Base-by-base conservation (phyloP, 208 protist species). In the Acanthamoeba castellanii region DNA sequence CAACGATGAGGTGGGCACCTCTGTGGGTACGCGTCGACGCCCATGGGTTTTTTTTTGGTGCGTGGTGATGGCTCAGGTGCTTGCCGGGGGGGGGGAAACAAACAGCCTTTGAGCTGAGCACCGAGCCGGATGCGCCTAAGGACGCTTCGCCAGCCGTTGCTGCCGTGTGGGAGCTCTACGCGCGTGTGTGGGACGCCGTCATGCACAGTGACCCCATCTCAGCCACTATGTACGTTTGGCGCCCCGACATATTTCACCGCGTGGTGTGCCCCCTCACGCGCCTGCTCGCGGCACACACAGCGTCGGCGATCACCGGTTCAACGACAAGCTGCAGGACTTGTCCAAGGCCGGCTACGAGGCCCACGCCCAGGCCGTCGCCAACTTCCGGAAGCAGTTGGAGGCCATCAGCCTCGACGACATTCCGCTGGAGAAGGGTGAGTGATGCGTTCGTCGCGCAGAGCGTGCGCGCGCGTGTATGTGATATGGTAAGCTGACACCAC, bases 271-370 rank as follows among this genome's bases (percentile, higher is more conserved):
- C 0, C n/a, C 64, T 72, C 64, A 18, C 22, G 30, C 64, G 1
- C 52, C 14, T 64, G 57, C 9, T 55, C 14, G 57, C 57, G 57
- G 20, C 6, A 8, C 55, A 13, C 20, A 61, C 64, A 72, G 64
- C 30, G 30, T 72, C 6, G 64, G 64, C 30, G 64, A 72, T 27
- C 32, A 72, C 7, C 64, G 64, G 9, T 72, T 72, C 64, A 72
- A 72, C n/a, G 64, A 72, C 64, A 72, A 72, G 64, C 64, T 72
- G 64, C 22, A 34, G n/a, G 64, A 72, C 64, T 7, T 72, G 64
- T 72, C 64, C 64, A 72, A 72, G 64, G 64, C 64, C 64, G 64
- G 9, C 64, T 34, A 20, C 64, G 64, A 72, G 64, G 64, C 64
- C 9, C 30, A 72, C n/a, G 64, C 64, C 18, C n/a, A n/a, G 64